Evolutionary conservation across 352 stramenopile species (phyloP), one percentile per base, ranked within the genome.

Genomic region (Phytophthora idaei): DNA sequence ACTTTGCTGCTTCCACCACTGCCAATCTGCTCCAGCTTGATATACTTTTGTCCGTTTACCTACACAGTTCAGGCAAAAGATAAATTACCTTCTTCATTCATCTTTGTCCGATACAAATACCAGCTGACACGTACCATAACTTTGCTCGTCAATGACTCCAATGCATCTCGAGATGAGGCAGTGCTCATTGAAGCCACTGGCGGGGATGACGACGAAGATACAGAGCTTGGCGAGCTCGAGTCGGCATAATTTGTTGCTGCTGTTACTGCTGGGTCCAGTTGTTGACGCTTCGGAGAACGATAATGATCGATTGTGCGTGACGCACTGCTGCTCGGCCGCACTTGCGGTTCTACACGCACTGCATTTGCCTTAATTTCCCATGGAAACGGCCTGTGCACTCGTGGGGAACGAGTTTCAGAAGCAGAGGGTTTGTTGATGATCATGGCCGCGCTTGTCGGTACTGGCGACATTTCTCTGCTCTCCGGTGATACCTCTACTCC

Each of bases 1-100:
- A 99, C 97, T 79, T 99, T 99, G 76, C 95, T 98, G 55, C 94
- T 99, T 0, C 97, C 97, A 17, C 97, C 97, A 61, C 97, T 97
- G 37, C 97, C 97, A 61, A 99, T 98, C 25, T 98, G 82, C 53
- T 98, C 97, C 27, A 99, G 83, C 64, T 98, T 98, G 17, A 97
- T 93, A 64, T 99, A 99, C 14, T 81, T 87, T 36, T 87, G 73
- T 25, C 89, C 89, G 46, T 98, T 97, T 2, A 99, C 92, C 80
- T 85, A 55, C 15, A 76, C 3, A 39, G 60, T 48, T 25, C 45
- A 32, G 1, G 69, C 3, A 64, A 55, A 44, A 56, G 6, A 5
- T n/a, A 2, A 11, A 36, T 65, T 59, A 59, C 31, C 25, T 42
- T 36, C 5, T 29, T 17, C 9, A 29, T 36, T 28, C n/a, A 25